Evolutionary conservation across 2,329 filamentous ascomycete genomes (phyloP), one percentile per base, ranked within the genome.

Genomic region (Teratosphaeria epicoccoides): DNA sequence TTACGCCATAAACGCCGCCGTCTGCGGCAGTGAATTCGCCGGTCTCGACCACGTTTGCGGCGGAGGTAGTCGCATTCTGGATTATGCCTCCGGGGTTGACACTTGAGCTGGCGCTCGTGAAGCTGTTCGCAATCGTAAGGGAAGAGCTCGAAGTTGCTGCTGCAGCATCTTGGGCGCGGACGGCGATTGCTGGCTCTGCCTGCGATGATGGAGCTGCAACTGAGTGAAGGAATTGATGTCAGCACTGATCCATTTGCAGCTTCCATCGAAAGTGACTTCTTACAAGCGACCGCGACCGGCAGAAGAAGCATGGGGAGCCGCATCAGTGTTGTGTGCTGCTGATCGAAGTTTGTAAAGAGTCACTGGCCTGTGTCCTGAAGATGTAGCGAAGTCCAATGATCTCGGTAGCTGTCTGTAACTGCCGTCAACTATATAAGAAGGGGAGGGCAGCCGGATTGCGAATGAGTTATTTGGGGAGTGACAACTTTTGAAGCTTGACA

Each of bases 1-100:
- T 59, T 23, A 58, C 54, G 6, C 33, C 47, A 47, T 59, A 59
- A 24, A 50, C 29, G 20, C 52, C 54, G 43, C 56, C 57, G 47
- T 52, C 52, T 23, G 37, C 28, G 20, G 46, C 55, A 24, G 54
- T 57, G 52, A 58, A 59, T 26, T 40, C 46, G 51, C 57, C 57
- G 12, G 44, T 47, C 22, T 43, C 49, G 12, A 51, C 46, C 3
- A 17, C 24, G 7, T 2, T 14, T 3, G 44, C 44, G n/a, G 44
- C 44, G 14, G 44, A 46, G 5, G 44, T 46, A 14, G 44, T 46
- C 20, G 44, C 44, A 11, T 24, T 46, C 22, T 46, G 44, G 20
- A 46, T 20, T 7, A 24, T 9, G 23, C 44, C 44, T 12, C 23
- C 23, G 4, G 25, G 25, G 20, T 24, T 46, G 23, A 46, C 44